These are phyloP conservation scores for Oryza nivara DNA, from an alignment of 176 grass and related monocot species.

Conservation along the genomic window DNA sequence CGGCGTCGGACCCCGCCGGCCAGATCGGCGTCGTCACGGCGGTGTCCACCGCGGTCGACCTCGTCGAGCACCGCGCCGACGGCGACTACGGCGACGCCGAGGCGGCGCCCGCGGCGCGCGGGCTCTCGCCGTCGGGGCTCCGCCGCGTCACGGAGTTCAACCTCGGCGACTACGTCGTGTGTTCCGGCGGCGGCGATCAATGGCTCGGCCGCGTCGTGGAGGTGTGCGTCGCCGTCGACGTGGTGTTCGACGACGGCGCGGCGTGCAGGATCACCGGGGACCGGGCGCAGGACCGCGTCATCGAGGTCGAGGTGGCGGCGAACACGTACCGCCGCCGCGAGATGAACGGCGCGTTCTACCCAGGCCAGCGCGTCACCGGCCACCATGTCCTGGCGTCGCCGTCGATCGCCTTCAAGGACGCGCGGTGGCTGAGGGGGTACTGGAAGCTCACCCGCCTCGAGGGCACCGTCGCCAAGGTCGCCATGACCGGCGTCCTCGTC, in stretches of 20 bases:
- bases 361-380: background rate
- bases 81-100: too few relatives aligned
- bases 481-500: conserved; percentile 16
- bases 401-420: background rate
- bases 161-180: conserved; percentile 24
- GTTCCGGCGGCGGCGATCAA: too few relatives aligned
- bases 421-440: conserved; percentile 21
- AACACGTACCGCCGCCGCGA: rapidly evolving
- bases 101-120: background rate
- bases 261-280: background rate
- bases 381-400: background rate
- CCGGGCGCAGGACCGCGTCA: too few relatives aligned
- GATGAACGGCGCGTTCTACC: background rate
- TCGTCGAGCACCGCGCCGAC: background rate
- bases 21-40: too few relatives aligned
- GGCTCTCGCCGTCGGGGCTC: background rate
- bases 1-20: too few relatives aligned
- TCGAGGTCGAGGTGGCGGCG: background rate
- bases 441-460: background rate
- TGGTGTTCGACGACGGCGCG: conserved; percentile 33
- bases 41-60: background rate
- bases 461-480: conserved; percentile 10
- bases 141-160: background rate
- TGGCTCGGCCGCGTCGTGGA: conserved; percentile 25
- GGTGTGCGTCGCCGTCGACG: background rate